Evolutionary conservation across 2,329 filamentous ascomycete genomes (phyloP).

Genomic region (Talaromyces sp.): DNA sequence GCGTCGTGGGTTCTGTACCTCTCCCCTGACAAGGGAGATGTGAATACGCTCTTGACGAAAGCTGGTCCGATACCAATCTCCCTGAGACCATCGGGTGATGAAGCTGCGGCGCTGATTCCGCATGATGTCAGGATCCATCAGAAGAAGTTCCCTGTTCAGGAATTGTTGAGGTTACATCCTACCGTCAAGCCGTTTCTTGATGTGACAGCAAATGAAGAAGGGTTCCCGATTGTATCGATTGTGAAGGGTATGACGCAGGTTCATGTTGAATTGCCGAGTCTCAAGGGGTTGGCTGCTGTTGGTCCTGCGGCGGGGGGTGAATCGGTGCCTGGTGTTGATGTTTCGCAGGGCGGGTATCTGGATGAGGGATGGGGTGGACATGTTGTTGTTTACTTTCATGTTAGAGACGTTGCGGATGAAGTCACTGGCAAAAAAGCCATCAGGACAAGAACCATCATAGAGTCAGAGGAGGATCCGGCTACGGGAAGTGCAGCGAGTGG

Average conservation of each 20-base stretch:
- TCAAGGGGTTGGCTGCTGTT: conserved; percentile 56
- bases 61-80: conserved; percentile 57
- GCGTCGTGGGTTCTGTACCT: conserved; percentile 47
- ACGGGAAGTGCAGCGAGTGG: conserved; percentile 61
- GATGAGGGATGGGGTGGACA: conserved; percentile 36
- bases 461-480: conserved; percentile 33
- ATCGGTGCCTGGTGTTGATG: conserved; percentile 21
- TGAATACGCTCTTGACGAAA: conserved; percentile 51
- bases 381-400: conserved; percentile 35
- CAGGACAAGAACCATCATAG: conserved; percentile 34
- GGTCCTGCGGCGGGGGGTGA: conserved; percentile 28
- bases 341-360: conserved; percentile 25
- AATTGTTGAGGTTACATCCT: conserved; percentile 31
- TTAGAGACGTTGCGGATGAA: conserved; percentile 55
- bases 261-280: conserved; percentile 60
- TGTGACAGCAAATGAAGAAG: not conserved
- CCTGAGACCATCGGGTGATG: conserved; percentile 11
- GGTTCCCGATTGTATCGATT: conserved; percentile 39
- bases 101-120: conserved; percentile 29
- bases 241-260: conserved; percentile 55
- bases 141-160: conserved; percentile 26
- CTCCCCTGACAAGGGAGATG: conserved; percentile 24
- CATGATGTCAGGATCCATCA: conserved; percentile 39
- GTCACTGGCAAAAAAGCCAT: conserved; percentile 44
- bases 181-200: conserved; percentile 27